A percentile compares a stretch with the other conserved stretches of the same genome.
These are phyloP conservation scores for Zymoseptoria pseudotritici DNA, from an alignment of 2,329 filamentous ascomycete genomes.

Conservation along the genomic window DNA sequence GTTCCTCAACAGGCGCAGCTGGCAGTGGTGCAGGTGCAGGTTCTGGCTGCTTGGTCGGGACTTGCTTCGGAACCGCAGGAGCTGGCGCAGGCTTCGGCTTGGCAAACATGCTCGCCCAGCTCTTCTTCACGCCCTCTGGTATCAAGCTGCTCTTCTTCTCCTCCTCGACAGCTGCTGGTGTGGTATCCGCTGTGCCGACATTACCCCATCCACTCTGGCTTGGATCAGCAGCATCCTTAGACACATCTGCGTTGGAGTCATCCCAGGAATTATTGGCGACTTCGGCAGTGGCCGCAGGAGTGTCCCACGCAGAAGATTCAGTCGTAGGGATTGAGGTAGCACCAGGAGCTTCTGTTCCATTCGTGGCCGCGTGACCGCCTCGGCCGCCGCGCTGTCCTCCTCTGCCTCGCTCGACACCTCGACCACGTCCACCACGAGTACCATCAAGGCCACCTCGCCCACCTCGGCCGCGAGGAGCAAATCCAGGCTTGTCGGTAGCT, in stretches of 20 bases:
- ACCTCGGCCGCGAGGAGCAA: conserved; percentile 34
- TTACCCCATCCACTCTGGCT: conserved; percentile 40
- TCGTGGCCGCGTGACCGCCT: conserved; percentile 51
- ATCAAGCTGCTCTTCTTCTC: conserved; percentile 28
- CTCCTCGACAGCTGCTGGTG: conserved; percentile 28
- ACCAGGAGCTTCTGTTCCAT: conserved; percentile 48
- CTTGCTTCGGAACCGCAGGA: conserved; percentile 33
- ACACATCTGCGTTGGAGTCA: conserved; percentile 8
- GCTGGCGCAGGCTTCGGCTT: conserved; percentile 42
- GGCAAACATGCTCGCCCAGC: conserved; percentile 48
- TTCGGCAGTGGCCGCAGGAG: conserved; percentile 33
- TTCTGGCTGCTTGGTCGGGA: conserved; percentile 16
- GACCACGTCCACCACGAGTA: conserved; percentile 54
- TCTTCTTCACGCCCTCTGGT: conserved; percentile 41
- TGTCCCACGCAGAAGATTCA: conserved; percentile 59
- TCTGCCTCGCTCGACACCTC: conserved; percentile 49
- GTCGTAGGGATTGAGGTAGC: conserved; percentile 56
- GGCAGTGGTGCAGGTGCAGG: conserved; percentile 14
- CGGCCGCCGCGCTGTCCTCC: conserved; percentile 51
- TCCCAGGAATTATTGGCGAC: conserved; percentile 17
- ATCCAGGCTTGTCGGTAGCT: conserved; percentile 42
- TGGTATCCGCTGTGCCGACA: conserved; percentile 21
- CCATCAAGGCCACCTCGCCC: conserved; percentile 41
- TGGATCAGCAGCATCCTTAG: conserved; percentile 16
- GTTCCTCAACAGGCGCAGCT: conserved; percentile 26